Evolutionary conservation across 2,329 filamentous ascomycete species (phyloP).

Genomic region (Trichoderma hamatum): DNA sequence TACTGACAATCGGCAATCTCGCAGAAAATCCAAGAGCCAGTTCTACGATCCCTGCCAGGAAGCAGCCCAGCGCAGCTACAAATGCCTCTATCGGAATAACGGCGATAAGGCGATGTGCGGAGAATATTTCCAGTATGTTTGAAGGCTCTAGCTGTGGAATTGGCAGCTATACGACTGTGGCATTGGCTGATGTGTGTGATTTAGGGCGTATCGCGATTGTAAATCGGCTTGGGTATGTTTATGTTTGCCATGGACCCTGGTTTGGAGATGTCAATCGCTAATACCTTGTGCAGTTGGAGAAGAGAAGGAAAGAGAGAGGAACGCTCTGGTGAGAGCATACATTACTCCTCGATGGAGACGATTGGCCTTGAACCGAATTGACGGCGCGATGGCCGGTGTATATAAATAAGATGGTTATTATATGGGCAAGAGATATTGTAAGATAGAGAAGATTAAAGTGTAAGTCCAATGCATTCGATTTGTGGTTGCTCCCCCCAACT

Average conservation of each 20-base stretch:
- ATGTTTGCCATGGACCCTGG: conserved; percentile 34
- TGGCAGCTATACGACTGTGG: background rate
- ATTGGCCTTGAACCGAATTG: background rate
- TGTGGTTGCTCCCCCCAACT: too few relatives aligned
- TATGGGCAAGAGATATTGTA: background rate
- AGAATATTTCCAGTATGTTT: conserved; percentile 89
- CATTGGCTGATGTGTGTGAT: conserved; percentile 29
- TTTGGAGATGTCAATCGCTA: background rate
- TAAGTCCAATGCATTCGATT: background rate
- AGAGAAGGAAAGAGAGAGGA: conserved; percentile 32
- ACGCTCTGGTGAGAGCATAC: conserved; percentile 28
- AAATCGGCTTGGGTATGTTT: conserved; percentile 90
- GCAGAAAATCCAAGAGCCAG: conserved; percentile 83
- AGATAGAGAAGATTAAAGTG: background rate
- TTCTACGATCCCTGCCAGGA: conserved; percentile 97
- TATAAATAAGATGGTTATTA: background rate
- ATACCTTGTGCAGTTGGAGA: conserved; percentile 28
- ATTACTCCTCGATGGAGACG: background rate
- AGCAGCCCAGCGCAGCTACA: conserved; percentile 80
- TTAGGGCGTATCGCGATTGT: conserved; percentile 88
- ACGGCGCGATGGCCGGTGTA: background rate
- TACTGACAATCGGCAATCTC: background rate
- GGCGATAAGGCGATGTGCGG: conserved; percentile 87
- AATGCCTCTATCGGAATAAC: conserved; percentile 84
- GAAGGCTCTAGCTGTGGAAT: background rate